These are phyloP conservation scores for Eremochloa ophiuroides DNA, from an alignment of 176 grass and related monocot species.

Conservation along the genomic window DNA sequence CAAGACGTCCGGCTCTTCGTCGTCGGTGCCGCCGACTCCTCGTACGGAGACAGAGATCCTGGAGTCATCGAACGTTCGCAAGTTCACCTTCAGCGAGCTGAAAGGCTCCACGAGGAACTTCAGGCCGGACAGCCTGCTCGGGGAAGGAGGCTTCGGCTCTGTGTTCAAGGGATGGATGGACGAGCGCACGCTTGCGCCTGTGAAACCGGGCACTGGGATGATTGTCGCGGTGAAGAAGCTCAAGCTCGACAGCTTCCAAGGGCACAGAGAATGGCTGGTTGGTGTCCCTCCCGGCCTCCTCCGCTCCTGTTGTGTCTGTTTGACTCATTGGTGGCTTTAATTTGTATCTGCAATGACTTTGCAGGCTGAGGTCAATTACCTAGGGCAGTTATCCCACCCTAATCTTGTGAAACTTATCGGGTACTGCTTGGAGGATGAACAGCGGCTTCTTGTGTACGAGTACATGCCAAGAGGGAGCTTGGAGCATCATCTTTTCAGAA, in stretches of 20 bases:
- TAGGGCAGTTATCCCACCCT: conserved; percentile 79
- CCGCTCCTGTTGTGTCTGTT: not conserved
- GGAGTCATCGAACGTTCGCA: conserved; percentile 71
- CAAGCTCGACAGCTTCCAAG: conserved; percentile 83
- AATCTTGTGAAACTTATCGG: conserved; percentile 91
- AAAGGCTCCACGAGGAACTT: conserved; percentile 82
- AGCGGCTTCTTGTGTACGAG: conserved; percentile 89
- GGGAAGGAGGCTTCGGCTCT: conserved; percentile 83
- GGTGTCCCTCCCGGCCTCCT: no score
- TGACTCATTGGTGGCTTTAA: conserved; percentile 3
- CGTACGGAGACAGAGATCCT: conserved; percentile 78
- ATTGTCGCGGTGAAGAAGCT: conserved; percentile 94
- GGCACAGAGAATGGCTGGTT: conserved; percentile 97
- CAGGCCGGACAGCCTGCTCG: conserved; percentile 73
- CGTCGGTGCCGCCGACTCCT: conserved; percentile 59
- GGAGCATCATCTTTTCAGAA: conserved; percentile 99
- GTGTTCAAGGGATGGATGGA: conserved; percentile 99
- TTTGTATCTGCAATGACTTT: conserved; percentile 26
- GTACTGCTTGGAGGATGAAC: conserved; percentile 91
- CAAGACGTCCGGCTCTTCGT: conserved; percentile 45
- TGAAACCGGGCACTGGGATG: conserved; percentile 73
- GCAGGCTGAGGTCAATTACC: conserved; percentile 92
- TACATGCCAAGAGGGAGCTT: conserved; percentile 97
- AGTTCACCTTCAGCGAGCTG: conserved; percentile 73
- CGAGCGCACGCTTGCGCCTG: conserved; percentile 58